Evolutionary conservation across 768 basidiomycete species (phyloP).

Genomic region (Serendipita sp.): DNA sequence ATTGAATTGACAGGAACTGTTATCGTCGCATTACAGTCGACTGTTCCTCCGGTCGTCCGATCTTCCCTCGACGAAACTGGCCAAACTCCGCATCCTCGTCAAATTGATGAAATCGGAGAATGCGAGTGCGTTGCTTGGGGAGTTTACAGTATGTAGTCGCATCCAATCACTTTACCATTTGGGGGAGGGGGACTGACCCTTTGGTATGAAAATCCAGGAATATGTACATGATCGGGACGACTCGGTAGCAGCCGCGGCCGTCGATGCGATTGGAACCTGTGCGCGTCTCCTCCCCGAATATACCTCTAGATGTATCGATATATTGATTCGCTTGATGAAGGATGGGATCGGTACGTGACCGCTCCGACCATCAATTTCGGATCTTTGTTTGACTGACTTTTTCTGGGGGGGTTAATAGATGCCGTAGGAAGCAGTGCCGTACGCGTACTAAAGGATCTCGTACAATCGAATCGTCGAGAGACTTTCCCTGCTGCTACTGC

Average conservation of each 20-base stretch:
- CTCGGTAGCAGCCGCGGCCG: conserved; percentile 49
- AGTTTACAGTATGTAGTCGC: conserved; percentile 37
- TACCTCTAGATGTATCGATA: conserved; percentile 51
- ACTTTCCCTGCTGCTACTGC: not conserved
- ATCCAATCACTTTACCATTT: not conserved
- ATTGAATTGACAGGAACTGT: conserved; percentile 33
- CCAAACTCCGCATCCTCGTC: conserved; percentile 63
- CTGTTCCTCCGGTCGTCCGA: conserved; percentile 63
- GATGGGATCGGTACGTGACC: conserved; percentile 45
- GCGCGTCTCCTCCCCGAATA: conserved; percentile 54
- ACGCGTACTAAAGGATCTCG: conserved; percentile 67
- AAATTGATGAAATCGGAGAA: conserved; percentile 49
- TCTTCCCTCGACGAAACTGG: conserved; percentile 43
- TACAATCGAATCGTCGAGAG: conserved; percentile 38
- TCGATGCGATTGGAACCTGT: conserved; percentile 64
- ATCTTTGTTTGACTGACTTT: too few relatives aligned
- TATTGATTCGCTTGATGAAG: conserved; percentile 66
- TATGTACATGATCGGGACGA: conserved; percentile 67
- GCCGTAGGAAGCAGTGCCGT: conserved; percentile 65
- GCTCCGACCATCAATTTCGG: not conserved
- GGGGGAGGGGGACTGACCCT: not conserved
- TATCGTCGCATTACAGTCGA: conserved; percentile 42
- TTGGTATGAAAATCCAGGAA: conserved; percentile 31
- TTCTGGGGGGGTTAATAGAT: conserved; percentile 29
- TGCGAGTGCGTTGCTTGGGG: conserved; percentile 53